phyloP scores from a whole-genome alignment of 2,329 filamentous ascomycete species.

The Annulohypoxylon truncatum region DNA sequence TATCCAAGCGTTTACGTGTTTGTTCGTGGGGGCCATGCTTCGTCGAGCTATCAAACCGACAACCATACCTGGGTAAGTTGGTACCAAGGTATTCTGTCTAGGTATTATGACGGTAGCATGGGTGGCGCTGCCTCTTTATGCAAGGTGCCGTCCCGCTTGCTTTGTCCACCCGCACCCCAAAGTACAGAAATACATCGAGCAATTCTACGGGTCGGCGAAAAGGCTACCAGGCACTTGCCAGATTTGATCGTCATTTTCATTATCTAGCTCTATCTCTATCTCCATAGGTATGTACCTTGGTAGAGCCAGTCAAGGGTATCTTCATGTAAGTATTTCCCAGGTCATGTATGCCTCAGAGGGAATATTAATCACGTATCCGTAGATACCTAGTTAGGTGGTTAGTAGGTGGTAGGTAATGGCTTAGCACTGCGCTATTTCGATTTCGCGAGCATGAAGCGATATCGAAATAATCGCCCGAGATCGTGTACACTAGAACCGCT shows the following conservation, averaged over 20 bases:
- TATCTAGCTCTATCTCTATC: not conserved
- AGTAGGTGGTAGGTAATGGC: not conserved
- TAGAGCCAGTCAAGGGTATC: too few relatives aligned
- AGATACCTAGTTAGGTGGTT: not conserved
- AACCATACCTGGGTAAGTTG: not conserved
- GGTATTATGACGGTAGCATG: slow-evolving; percentile 11
- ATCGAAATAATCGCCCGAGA: too few relatives aligned
- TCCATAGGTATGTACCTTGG: not conserved
- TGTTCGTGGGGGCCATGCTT: slow-evolving; percentile 35
- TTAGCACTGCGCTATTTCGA: too few relatives aligned
- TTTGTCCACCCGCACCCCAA: slow-evolving; percentile 16
- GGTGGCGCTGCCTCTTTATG: slow-evolving; percentile 21
- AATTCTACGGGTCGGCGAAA: not conserved
- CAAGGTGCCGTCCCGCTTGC: slow-evolving; percentile 32
- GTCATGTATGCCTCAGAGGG: not conserved
- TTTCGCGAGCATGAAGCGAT: too few relatives aligned
- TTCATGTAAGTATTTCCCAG: too few relatives aligned
- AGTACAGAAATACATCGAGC: slow-evolving; percentile 10
- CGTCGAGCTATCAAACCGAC: not conserved
- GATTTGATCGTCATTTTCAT: not conserved
- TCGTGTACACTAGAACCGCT: not conserved
- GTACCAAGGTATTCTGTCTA: slow-evolving; percentile 1
- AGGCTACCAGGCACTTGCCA: not conserved
- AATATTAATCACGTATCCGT: not conserved
- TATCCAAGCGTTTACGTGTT: slow-evolving; percentile 11